Evolutionary conservation across 495 filamentous ascomycete species (phyloP).

Genomic region (Neurospora sp.): DNA sequence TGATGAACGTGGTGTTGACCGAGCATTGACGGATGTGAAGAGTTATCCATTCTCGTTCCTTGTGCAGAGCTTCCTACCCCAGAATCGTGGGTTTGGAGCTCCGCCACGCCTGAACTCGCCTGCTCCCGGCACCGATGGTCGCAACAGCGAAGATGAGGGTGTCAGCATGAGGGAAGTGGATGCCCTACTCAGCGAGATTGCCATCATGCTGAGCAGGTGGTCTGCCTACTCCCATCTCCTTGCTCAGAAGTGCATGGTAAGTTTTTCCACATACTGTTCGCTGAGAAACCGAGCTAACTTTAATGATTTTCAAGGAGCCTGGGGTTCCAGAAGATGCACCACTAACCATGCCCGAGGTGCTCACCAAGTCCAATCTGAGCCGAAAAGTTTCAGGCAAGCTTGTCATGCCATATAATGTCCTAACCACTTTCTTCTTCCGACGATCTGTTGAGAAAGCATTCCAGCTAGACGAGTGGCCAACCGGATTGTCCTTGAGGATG

Average conservation of each 20-base stretch:
- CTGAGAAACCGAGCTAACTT: constrained; percentile 7
- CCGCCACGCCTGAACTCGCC: constrained; percentile 53
- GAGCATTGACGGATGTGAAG: constrained; percentile 85
- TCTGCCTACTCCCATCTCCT: constrained; percentile 86
- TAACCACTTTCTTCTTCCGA: constrained; percentile 94
- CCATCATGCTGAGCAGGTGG: constrained; percentile 87
- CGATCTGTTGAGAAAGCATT: constrained; percentile 95
- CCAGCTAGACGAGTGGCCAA: constrained; percentile 91
- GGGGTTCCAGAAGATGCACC: constrained; percentile 33
- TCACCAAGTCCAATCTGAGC: constrained; percentile 62
- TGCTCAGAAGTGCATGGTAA: constrained; percentile 69
- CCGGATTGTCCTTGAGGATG: constrained; percentile 63
- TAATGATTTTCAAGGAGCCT: constrained; percentile 28
- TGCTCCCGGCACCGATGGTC: constrained; percentile 43
- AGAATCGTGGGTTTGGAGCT: constrained; percentile 45
- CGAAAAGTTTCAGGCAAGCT: constrained; percentile 68
- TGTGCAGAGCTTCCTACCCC: constrained; percentile 83
- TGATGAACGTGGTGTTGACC: constrained; percentile 74
- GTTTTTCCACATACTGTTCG: constrained; percentile 15
- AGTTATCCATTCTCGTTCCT: constrained; percentile 96
- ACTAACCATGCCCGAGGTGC: constrained; percentile 54
- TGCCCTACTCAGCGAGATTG: constrained; percentile 72
- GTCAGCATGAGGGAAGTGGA: constrained; percentile 95
- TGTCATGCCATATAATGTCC: constrained; percentile 65
- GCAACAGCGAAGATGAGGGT: constrained; percentile 70